Conservation (phyloP, 306 rosid genomes). For the Lathyrus oleraceus region DNA sequence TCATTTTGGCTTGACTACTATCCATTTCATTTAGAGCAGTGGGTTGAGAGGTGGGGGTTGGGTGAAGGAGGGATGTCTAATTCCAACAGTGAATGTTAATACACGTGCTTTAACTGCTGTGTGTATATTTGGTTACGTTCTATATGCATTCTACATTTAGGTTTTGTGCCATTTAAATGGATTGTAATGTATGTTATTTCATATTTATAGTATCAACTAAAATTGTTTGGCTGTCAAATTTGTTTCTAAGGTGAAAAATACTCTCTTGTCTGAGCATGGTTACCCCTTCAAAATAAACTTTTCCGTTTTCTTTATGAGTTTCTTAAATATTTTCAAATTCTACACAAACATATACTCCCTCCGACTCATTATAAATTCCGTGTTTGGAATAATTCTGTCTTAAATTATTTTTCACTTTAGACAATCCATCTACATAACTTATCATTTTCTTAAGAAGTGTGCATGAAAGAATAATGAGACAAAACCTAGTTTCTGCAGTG, state of each 20-base stretch:
- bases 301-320: background rate
- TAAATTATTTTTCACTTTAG: background rate
- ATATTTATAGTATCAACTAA: background rate
- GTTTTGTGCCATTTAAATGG: constrained; percentile 5
- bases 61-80: constrained; percentile 10
- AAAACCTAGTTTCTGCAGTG: background rate
- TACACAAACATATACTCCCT: background rate
- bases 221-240: no score
- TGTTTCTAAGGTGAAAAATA: background rate
- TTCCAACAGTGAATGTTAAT: background rate
- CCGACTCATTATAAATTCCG: background rate
- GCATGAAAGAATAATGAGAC: background rate
- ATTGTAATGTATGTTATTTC: constrained; percentile 1
- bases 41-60: background rate
- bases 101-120: background rate
- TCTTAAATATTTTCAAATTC: constrained; percentile 5
- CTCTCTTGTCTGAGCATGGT: background rate
- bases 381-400: background rate
- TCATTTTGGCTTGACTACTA: background rate
- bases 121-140: constrained; percentile 5
- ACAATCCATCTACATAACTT: background rate
- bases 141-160: background rate
- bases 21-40: background rate
- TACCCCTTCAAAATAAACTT: background rate
- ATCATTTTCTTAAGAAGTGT: background rate